Conservation (phyloP, 2,329 filamentous ascomycete genomes). For the Apiospora sp. region DNA sequence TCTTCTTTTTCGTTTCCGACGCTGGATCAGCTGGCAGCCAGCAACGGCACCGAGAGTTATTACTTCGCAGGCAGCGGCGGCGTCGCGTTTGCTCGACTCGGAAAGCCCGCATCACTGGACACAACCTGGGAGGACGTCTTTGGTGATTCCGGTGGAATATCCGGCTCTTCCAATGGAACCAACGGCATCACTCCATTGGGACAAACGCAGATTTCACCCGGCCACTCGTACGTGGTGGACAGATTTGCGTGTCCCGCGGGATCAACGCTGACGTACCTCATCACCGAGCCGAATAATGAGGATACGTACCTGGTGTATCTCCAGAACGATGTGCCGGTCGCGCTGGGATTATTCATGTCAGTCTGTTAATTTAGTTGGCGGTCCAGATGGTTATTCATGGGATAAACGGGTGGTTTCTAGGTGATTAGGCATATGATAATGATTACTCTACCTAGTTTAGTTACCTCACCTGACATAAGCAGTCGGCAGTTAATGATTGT, state of each 20-base stretch:
- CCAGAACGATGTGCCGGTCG: slow-evolving; percentile 64
- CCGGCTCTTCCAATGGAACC: neutral
- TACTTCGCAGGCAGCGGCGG: slow-evolving; percentile 60
- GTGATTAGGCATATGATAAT: no score
- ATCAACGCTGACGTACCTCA: slow-evolving; percentile 57
- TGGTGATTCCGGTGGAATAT: slow-evolving; percentile 25
- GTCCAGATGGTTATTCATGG: neutral
- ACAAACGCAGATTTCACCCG: slow-evolving; percentile 53
- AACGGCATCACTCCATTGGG: slow-evolving; percentile 47
- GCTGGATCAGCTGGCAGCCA: slow-evolving; percentile 61
- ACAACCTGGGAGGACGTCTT: slow-evolving; percentile 65
- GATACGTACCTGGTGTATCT: slow-evolving; percentile 65
- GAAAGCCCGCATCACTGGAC: slow-evolving; percentile 49
- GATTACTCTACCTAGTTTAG: neutral
- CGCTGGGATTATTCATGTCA: slow-evolving; percentile 47
- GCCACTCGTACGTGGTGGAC: slow-evolving; percentile 60
- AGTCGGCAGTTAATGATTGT: neutral
- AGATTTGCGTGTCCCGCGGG: slow-evolving; percentile 62
- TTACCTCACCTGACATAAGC: neutral
- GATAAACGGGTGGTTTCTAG: neutral
- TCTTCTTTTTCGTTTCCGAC: slow-evolving; percentile 74
- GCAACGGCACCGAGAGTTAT: slow-evolving; percentile 45
- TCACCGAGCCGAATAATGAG: slow-evolving; percentile 52
- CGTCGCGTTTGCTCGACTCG: slow-evolving; percentile 58
- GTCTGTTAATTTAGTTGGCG: slow-evolving; percentile 34